phyloP scores from a whole-genome alignment of 345 rosid species.

The Raphanus raphanistrum region DNA sequence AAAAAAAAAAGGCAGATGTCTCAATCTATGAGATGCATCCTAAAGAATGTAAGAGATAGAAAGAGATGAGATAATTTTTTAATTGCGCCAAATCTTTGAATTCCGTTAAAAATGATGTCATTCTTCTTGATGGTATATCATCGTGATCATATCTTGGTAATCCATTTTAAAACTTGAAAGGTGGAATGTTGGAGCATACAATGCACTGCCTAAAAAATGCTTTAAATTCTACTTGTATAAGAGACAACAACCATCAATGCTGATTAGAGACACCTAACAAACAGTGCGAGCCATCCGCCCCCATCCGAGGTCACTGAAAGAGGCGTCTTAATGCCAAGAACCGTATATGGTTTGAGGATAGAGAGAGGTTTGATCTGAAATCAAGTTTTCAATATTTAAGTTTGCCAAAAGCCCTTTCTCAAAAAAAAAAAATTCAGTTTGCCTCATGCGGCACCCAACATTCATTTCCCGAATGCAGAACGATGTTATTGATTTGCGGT shows the following conservation, averaged over 20 bases:
- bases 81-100: background rate
- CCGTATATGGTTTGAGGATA: background rate
- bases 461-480: background rate
- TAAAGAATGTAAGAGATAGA: background rate
- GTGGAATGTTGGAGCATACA: background rate
- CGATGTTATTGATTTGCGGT: background rate
- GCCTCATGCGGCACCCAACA: background rate
- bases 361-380: background rate
- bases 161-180: background rate
- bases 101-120: background rate
- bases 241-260: background rate
- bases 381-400: too few relatives aligned
- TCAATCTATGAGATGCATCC: background rate
- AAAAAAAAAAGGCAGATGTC: background rate
- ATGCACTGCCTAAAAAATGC: background rate
- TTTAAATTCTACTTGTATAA: background rate
- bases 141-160: background rate
- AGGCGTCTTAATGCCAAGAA: background rate
- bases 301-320: background rate
- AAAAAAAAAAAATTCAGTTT: too few relatives aligned
- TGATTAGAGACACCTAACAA: background rate
- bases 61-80: background rate
- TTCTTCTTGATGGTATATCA: background rate
- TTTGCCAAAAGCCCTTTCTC: too few relatives aligned
- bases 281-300: background rate